A percentile compares a stretch with the other conserved stretches of the same genome.
These are phyloP conservation scores for Oldenlandia corymbosa DNA, from an alignment of 257 asterid species.

Conservation along the genomic window DNA sequence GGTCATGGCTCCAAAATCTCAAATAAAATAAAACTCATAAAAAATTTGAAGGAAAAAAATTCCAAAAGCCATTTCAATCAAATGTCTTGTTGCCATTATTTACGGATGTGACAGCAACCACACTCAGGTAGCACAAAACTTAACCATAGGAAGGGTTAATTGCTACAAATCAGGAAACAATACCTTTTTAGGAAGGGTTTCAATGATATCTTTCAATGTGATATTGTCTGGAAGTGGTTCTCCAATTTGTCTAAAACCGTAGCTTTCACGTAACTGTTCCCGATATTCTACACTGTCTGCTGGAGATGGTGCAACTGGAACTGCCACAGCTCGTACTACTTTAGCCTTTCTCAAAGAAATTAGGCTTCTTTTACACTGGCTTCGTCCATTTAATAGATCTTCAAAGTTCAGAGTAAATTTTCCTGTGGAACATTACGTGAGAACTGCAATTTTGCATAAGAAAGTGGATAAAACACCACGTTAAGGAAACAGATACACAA, in stretches of 20 bases:
- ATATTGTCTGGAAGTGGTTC: constrained; percentile 83
- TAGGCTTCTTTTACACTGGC: constrained; percentile 33
- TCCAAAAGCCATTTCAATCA: background rate
- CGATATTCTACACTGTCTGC: constrained; percentile 51
- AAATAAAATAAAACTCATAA: background rate
- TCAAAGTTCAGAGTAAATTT: constrained; percentile 50
- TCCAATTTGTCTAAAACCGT: constrained; percentile 86
- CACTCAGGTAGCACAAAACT: too few relatives aligned
- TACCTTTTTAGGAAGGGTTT: constrained; percentile 87
- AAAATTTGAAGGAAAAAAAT: background rate
- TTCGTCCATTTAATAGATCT: constrained; percentile 36
- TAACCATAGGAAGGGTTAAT: background rate
- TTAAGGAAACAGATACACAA: background rate
- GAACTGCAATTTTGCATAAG: background rate
- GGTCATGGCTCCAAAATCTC: too few relatives aligned
- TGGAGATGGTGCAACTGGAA: constrained; percentile 58
- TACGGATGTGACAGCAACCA: too few relatives aligned
- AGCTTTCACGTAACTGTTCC: constrained; percentile 47
- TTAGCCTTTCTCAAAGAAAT: constrained; percentile 34
- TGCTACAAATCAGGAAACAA: background rate
- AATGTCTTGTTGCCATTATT: background rate
- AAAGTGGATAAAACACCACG: constrained; percentile 1
- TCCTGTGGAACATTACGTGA: constrained; percentile 32
- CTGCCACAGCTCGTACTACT: constrained; percentile 61
- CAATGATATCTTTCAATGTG: constrained; percentile 62